Percentiles rank a stretch among this genome's conserved stretches.
Evolutionary conservation across 176 grass and related monocot genomes (phyloP).

Genomic region (Dactylis glomerata): DNA sequence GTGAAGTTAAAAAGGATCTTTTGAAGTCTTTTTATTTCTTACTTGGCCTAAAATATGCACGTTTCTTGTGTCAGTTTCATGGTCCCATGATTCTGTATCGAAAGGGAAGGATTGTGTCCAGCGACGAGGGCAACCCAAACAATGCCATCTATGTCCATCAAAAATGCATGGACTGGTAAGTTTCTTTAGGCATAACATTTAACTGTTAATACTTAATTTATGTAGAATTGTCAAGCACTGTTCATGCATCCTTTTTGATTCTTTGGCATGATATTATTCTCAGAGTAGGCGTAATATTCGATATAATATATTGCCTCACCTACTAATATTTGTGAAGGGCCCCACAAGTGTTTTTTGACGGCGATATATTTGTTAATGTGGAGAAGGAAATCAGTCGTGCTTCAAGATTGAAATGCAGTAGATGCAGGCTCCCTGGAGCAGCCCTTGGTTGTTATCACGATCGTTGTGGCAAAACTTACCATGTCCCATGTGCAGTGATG

Average conservation of each 20-base stretch:
- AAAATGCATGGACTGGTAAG: conserved; percentile 61
- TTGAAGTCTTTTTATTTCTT: conserved; percentile 5
- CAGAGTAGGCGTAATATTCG: not conserved
- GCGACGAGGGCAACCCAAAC: conserved; percentile 12
- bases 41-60: not conserved
- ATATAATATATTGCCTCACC: not conserved
- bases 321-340: conserved; percentile 42
- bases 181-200: not conserved
- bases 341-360: conserved; percentile 35
- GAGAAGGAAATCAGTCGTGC: conserved; percentile 56
- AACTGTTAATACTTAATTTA: not conserved
- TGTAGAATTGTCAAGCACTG: not conserved
- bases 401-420: conserved; percentile 41
- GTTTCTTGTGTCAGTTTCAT: conserved; percentile 42
- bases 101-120: conserved; percentile 33
- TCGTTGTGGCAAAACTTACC: conserved; percentile 33
- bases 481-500: conserved; percentile 53
- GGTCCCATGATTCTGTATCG: conserved; percentile 51
- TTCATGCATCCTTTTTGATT: not conserved
- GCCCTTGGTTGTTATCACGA: conserved; percentile 46
- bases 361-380: conserved; percentile 42
- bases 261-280: conserved; percentile 8
- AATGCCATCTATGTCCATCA: conserved; percentile 51
- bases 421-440: conserved; percentile 51
- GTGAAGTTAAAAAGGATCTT: not conserved